Conservation (phyloP, 768 basidiomycete species). For the Gyrodon lividus region DNA sequence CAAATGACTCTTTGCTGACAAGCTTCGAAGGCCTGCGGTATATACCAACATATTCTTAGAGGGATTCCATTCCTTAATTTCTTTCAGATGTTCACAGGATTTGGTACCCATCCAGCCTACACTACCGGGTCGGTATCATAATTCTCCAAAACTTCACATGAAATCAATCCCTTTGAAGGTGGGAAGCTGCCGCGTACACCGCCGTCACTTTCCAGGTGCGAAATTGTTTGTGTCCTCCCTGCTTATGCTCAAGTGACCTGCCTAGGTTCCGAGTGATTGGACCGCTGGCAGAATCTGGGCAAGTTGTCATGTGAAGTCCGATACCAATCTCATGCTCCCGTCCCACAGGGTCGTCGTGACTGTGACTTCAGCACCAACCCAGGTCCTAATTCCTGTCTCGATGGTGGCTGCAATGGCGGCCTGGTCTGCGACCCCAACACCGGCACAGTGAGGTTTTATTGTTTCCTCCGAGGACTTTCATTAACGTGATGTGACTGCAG, state of each 20-base stretch:
- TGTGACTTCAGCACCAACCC: slow-evolving; percentile 58
- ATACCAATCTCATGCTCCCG: neutral
- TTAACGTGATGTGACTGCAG: slow-evolving; percentile 22
- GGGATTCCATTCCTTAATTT: neutral
- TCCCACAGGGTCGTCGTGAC: slow-evolving; percentile 46
- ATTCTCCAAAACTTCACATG: neutral
- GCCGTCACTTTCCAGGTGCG: slow-evolving; percentile 29
- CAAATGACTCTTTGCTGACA: neutral
- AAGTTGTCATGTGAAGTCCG: neutral
- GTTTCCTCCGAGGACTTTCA: neutral
- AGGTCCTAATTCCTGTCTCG: slow-evolving; percentile 55
- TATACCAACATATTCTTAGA: neutral
- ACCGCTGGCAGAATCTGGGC: slow-evolving; percentile 66
- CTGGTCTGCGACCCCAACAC: slow-evolving; percentile 51
- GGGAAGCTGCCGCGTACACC: slow-evolving; percentile 31
- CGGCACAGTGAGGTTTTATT: slow-evolving; percentile 41
- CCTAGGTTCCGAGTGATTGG: slow-evolving; percentile 61
- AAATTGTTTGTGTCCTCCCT: neutral
- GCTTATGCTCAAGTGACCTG: neutral
- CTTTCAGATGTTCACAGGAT: slow-evolving; percentile 56
- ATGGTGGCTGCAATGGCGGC: slow-evolving; percentile 71
- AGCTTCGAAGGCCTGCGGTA: slow-evolving; percentile 45
- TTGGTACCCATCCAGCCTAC: slow-evolving; percentile 45
- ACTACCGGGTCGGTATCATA: slow-evolving; percentile 42
- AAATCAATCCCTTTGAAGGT: slow-evolving; percentile 21